These are phyloP conservation scores for Paecilomyces formosus DNA, from an alignment of 2,329 filamentous ascomycete species.

Conservation along the genomic window DNA sequence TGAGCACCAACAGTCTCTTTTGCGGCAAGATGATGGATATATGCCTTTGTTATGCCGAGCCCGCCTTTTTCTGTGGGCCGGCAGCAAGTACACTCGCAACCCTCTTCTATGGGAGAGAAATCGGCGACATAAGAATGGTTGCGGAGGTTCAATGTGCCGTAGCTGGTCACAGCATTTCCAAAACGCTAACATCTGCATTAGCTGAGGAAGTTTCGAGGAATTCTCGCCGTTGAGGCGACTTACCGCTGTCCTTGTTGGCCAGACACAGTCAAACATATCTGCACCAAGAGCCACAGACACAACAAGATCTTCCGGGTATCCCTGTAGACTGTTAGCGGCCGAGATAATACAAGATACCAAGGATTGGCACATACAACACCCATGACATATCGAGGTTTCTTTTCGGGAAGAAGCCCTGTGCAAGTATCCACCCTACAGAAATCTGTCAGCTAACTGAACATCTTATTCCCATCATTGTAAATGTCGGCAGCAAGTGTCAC, in stretches of 20 bases:
- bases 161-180: constrained; percentile 80
- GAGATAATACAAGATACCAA: not conserved
- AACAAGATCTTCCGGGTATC: constrained; percentile 91
- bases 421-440: constrained; percentile 62
- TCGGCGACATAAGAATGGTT: constrained; percentile 69
- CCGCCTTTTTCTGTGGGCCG: constrained; percentile 58
- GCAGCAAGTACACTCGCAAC: constrained; percentile 76
- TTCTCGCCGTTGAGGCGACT: constrained; percentile 15
- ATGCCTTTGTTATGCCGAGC: constrained; percentile 77
- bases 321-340: constrained; percentile 35
- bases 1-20: constrained; percentile 94
- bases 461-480: not conserved
- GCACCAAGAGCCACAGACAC: constrained; percentile 90
- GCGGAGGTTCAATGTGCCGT: constrained; percentile 77
- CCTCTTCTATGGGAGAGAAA: constrained; percentile 75
- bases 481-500: constrained; percentile 1
- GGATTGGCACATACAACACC: constrained; percentile 56
- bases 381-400: constrained; percentile 99
- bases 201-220: not conserved
- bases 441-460: constrained; percentile 6
- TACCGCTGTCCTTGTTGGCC: constrained; percentile 88
- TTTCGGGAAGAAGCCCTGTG: constrained; percentile 73
- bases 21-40: constrained; percentile 80
- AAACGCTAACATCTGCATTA: constrained; percentile 52
- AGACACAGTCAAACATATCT: constrained; percentile 99